A percentile compares a stretch with the other conserved stretches of the same genome.
Conservation (phyloP, 305 asterid genomes). For the Solanum aculeatissimum region DNA sequence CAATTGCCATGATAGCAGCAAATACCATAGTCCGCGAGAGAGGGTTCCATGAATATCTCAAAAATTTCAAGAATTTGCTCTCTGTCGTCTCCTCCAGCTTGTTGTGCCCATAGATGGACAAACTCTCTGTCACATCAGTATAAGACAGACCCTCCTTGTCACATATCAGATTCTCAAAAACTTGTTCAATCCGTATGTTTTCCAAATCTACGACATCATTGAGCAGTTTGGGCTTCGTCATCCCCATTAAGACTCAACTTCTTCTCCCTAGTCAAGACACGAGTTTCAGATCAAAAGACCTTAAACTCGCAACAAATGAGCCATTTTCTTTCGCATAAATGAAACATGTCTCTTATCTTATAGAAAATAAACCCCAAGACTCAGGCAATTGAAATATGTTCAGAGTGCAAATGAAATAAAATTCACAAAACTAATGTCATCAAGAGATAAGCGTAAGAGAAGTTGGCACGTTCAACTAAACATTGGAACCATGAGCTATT, state of each 20-base stretch:
- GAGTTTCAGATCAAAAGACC: not conserved
- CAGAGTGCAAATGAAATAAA: not conserved
- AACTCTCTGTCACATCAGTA: not conserved
- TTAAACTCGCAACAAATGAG: not conserved
- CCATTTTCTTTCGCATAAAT: not conserved
- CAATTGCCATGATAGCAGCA: conserved; percentile 28
- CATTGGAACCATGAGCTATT: not conserved
- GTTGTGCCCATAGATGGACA: not conserved
- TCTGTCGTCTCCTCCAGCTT: conserved; percentile 5
- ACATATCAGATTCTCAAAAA: conserved; percentile 3
- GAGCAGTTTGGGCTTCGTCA: not conserved
- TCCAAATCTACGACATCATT: not conserved
- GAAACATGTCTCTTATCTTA: not conserved
- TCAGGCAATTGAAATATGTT: not conserved
- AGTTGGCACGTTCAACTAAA: not conserved
- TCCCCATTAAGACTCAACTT: not conserved
- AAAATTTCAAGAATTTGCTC: conserved; percentile 15
- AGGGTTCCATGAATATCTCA: conserved; percentile 28
- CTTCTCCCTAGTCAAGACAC: not conserved
- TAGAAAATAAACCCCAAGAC: not conserved
- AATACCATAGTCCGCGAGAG: conserved; percentile 25
- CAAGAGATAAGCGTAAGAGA: not conserved
- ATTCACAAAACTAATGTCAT: not conserved
- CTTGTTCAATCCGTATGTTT: conserved; percentile 6
- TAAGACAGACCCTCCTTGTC: not conserved